Conservation (phyloP, 352 stramenopile species). For the Pythium oligandrum region DNA sequence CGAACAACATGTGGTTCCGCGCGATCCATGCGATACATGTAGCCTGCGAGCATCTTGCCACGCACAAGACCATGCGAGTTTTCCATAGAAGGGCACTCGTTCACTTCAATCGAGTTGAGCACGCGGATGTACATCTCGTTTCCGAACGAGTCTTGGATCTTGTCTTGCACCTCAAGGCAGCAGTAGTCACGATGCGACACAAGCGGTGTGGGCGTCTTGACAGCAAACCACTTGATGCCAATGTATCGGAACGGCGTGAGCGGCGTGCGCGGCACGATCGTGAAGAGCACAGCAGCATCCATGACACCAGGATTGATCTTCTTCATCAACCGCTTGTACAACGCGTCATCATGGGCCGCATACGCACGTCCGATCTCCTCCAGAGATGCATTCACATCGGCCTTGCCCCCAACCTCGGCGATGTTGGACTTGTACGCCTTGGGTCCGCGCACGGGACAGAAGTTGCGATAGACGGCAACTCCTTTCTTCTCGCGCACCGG, state of each 20-base stretch:
- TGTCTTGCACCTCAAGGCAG: conserved; percentile 82
- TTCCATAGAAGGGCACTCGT: conserved; percentile 79
- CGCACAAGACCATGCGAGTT: conserved; percentile 83
- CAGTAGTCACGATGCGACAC: conserved; percentile 84
- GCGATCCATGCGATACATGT: conserved; percentile 76
- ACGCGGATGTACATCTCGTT: conserved; percentile 86
- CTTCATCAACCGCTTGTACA: conserved; percentile 77
- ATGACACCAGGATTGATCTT: conserved; percentile 70
- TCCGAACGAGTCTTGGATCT: conserved; percentile 73
- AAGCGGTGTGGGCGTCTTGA: conserved; percentile 77
- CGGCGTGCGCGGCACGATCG: conserved; percentile 68
- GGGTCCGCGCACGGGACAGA: conserved; percentile 45
- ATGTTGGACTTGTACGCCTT: conserved; percentile 73
- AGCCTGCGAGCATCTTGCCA: conserved; percentile 71
- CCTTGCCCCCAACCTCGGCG: conserved; percentile 72
- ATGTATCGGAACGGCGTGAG: conserved; percentile 78
- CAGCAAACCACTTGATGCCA: conserved; percentile 84
- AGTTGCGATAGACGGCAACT: conserved; percentile 79
- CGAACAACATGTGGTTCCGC: conserved; percentile 62
- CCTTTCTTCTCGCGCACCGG: conserved; percentile 81
- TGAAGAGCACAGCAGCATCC: conserved; percentile 75
- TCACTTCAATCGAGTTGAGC: conserved; percentile 75
- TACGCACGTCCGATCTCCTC: conserved; percentile 74
- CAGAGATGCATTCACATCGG: conserved; percentile 57
- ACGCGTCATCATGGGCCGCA: conserved; percentile 69